phyloP scores from a whole-genome alignment of 306 rosid genomes.

The Rubus idaeus region DNA sequence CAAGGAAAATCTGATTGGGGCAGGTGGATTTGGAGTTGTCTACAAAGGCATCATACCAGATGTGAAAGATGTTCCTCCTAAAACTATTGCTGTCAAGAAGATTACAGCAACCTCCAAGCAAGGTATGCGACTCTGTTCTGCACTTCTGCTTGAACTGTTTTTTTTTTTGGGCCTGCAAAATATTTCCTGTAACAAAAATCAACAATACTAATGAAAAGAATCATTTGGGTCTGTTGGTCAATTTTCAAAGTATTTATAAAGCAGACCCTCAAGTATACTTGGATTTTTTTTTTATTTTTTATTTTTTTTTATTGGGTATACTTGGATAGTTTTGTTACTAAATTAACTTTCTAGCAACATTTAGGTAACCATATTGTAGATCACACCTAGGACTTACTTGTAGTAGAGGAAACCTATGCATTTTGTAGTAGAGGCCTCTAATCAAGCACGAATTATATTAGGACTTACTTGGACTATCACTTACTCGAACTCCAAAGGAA shows the following conservation, averaged over 20 bases:
- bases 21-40: conserved; percentile 60
- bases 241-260: not conserved
- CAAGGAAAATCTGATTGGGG: conserved; percentile 47
- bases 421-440: not conserved
- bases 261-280: not conserved
- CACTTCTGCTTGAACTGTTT: not conserved
- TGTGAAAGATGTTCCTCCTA: conserved; percentile 15
- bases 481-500: no score
- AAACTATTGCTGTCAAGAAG: conserved; percentile 50
- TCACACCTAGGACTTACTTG: not conserved
- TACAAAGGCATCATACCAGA: conserved; percentile 42
- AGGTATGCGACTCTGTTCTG: conserved; percentile 37
- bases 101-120: conserved; percentile 52
- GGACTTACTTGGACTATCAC: no score
- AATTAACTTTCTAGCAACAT: no score
- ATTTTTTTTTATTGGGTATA: no score
- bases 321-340: no score
- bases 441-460: not conserved
- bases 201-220: not conserved
- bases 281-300: no score
- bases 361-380: not conserved
- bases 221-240: not conserved
- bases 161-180: not conserved
- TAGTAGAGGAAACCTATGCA: no score
- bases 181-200: not conserved